Evolutionary conservation across 139 green algal species (phyloP), one percentile per base, ranked within the genome.

Genomic region (Ettlia oleoabundans): DNA sequence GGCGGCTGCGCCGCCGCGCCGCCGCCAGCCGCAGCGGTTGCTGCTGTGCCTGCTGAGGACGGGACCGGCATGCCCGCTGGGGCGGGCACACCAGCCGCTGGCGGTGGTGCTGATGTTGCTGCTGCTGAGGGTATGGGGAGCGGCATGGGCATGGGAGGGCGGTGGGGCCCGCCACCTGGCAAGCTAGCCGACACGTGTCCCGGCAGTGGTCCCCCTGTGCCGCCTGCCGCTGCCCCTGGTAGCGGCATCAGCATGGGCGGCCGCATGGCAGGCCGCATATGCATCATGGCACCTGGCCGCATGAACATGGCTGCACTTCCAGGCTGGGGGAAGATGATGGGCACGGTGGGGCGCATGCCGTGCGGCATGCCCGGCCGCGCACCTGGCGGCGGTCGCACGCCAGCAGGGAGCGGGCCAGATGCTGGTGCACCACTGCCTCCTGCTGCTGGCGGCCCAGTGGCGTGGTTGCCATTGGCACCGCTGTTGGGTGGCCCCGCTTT

Each of bases 221-320:
- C 68, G 41, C 68, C 68, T 1, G 68, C 68, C 7, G 68, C 41
- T 3, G 68, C 41, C 19, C 68, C 68, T n/a, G 68, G 68, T 28
- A 76, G 68, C 68, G 68, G 68, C 68, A 76, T 76, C 24, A 76
- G 68, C 68, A 76, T 76, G 41, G 68, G 68, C 28, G 37, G 68
- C 26, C 21, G 13, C 32, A 47, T 55, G 66, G 37, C 68, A 7
- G 68, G 68, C 40, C 68, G 68, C 68, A 62, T 58, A 5, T 22
- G 37, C 68, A 40, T 40, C 68, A 76, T 76, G 41, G 61, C 61
- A 1, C 37, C 68, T 41, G 68, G 68, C 41, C 68, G 68, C 68
- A 76, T 76, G 41, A 62, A 76, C 68, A 76, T 76, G 66, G 38
- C 66, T 62, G 68, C 68, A 41, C 41, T 61, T 6, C 68, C 68